Base-by-base conservation (phyloP, 345 rosid genomes). In the Citrus maxima region DNA sequence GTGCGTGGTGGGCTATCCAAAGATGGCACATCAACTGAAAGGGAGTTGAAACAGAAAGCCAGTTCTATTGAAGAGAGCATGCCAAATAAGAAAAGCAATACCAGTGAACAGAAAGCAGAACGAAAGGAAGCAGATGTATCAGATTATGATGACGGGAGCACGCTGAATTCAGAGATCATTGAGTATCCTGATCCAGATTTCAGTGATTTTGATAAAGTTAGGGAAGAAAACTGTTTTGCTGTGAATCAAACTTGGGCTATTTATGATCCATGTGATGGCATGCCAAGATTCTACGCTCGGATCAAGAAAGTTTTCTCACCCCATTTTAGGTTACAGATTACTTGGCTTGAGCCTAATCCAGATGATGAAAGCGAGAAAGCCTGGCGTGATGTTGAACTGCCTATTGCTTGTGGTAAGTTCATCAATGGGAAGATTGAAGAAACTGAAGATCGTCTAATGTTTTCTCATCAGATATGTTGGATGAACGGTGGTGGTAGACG, bases 221-320 rank as follows among this genome's bases (percentile, higher is more conserved):
- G 67, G 83, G 80, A 78, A 32, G 86, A 83, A 78, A 74, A 46
- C 79, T 79, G 85, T 82, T 93, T 95, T 92, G 79, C 86, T 77
- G 92, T 79, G 70, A 80, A 87, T 83, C 96, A 95, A 81, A 61
- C 92, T 54, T 95, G 99, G 98, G 96, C 99, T 65, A 60, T 89
- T 80, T 95, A 93, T 87, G 97, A 95, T 88, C 7, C 85, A 21
- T 12, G 69, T 35, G 99, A 93, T 62, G 88, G 90, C 79, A 90
- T 95, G 99, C 99, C 98, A 18, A 90, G 98, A 74, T 87, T 74
- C 69, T 95, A 95, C 84, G 98, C 93, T 40, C 77, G 79, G 77
- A 76, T 93, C 60, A 80, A 66, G 68, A 91, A 88, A 82, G 96
- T 95, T 58, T 37, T 72, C 69, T 80, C 85, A 28, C 88, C 86